These are phyloP conservation scores for Sporothrix inflata DNA, from an alignment of 2,329 filamentous ascomycete genomes.

Conservation along the genomic window DNA sequence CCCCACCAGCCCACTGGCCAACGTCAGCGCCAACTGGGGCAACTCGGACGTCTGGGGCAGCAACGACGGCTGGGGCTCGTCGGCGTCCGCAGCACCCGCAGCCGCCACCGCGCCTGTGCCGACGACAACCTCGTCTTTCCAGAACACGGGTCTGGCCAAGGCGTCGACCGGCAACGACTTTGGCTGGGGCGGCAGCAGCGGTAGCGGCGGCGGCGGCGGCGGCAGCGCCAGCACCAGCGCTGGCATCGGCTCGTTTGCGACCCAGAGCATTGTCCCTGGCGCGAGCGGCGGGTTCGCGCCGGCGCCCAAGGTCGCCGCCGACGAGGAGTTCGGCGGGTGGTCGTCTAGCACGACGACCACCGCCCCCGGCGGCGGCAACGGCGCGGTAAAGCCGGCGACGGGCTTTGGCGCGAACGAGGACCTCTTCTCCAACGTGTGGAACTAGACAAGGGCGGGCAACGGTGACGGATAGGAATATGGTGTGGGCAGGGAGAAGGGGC, in stretches of 20 bases:
- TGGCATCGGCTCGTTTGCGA: slow-evolving; percentile 53
- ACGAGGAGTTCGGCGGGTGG: slow-evolving; percentile 98
- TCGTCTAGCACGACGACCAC: slow-evolving; percentile 67
- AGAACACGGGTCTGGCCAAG: slow-evolving; percentile 2
- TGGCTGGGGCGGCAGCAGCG: slow-evolving; percentile 55
- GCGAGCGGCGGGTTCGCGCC: slow-evolving; percentile 67
- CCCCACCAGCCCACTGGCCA: slow-evolving; percentile 41
- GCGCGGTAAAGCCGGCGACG: slow-evolving; percentile 53
- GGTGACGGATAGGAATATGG: neutral
- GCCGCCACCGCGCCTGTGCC: slow-evolving; percentile 43
- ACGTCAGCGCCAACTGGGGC: slow-evolving; percentile 45
- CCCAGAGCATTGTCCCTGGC: slow-evolving; percentile 63
- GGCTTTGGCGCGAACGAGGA: slow-evolving; percentile 75
- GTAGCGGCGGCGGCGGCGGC: slow-evolving; percentile 25
- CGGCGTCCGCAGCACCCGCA: slow-evolving; percentile 51
- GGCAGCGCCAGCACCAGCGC: slow-evolving; percentile 30
- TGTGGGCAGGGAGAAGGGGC: neutral
- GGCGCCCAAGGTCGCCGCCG: slow-evolving; percentile 73
- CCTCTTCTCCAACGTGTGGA: slow-evolving; percentile 95
- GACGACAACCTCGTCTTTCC: slow-evolving; percentile 35
- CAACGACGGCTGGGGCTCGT: slow-evolving; percentile 78
- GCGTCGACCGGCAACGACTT: slow-evolving; percentile 57
- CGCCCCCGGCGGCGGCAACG: slow-evolving; percentile 42
- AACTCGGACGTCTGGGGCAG: slow-evolving; percentile 77
- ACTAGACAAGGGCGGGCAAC: slow-evolving; percentile 52